phyloP scores from a whole-genome alignment of 148 eudicot species.

The Rhododendron ferrugineum region DNA sequence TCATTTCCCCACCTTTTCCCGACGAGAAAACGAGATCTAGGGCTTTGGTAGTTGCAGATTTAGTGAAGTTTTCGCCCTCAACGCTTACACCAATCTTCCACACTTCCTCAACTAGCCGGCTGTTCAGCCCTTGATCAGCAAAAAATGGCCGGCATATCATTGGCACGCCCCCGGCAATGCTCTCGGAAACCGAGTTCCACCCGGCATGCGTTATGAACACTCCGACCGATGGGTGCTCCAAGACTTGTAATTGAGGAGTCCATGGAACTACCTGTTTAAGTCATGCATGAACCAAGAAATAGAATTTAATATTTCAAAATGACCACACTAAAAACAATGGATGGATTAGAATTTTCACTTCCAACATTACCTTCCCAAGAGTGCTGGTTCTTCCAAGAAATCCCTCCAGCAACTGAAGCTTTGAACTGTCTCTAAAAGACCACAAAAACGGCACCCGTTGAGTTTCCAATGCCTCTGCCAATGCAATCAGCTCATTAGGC shows the following conservation, averaged over 20 bases:
- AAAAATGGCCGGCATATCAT: constrained; percentile 65
- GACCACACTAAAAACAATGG: neutral
- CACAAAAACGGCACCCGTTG: constrained; percentile 47
- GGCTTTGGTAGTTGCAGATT: constrained; percentile 18
- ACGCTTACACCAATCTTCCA: constrained; percentile 44
- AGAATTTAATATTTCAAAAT: too few species aligned
- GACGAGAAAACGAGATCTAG: constrained; percentile 20
- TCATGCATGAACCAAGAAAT: neutral
- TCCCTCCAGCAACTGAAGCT: constrained; percentile 28
- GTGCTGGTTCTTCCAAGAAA: constrained; percentile 26
- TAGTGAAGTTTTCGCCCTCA: constrained; percentile 36
- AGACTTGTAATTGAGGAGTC: constrained; percentile 61
- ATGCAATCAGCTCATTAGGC: constrained; percentile 32
- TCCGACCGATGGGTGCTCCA: constrained; percentile 40
- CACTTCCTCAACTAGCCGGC: constrained; percentile 37
- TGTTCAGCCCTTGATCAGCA: constrained; percentile 50
- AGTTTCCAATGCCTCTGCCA: constrained; percentile 49
- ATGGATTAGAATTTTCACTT: neutral
- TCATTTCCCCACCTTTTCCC: constrained; percentile 22
- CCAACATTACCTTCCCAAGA: constrained; percentile 25
- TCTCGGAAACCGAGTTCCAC: constrained; percentile 70
- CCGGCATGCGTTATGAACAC: constrained; percentile 74
- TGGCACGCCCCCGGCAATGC: constrained; percentile 55
- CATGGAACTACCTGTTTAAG: constrained; percentile 39
- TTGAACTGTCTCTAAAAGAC: constrained; percentile 41